Evolutionary conservation across 768 basidiomycete species (phyloP), one percentile per base, ranked within the genome.

Genomic region (Boletus bicolor): DNA sequence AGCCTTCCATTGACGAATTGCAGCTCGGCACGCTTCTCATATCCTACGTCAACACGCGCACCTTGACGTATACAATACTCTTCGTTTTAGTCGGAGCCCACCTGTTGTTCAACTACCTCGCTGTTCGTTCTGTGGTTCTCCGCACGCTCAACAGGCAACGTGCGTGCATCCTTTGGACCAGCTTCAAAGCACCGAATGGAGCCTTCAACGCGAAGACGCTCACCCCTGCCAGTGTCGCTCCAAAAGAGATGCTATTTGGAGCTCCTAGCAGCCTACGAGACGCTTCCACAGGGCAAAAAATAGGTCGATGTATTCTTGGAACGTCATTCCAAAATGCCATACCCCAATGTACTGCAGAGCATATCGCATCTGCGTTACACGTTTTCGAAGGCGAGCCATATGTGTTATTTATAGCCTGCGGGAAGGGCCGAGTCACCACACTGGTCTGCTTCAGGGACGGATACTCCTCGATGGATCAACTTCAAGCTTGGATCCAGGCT

Each of bases 11-110:
- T 60, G 28, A 64, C 39, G 19, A 35, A 43, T n/a, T 7, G 35
- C 53, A 88, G 87, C 75, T 82, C 14, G 85, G 85, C 7, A 80
- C 80, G 3, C 60, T 82, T n/a, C 69, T 87, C 8, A 77, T 88
- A 30, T 80, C 82, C 8, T 77, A 80, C 57, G 64, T 87, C 39
- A 77, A 77, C 19, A 79, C 78, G 0, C 68, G 75, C 3, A 66
- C 65, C 34, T 62, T 76, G 30, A 87, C 82, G 2, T 85, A 84
- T 57, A 68, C 73, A 3, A 72, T 77, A 1, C 74, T 88, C 4
- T 73, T 82, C 52, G 11, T 76, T 21, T 75, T 88, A 19, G 73
- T 86, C 26, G 72, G 69, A 3, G 73, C 78, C 0, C 87, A 89
- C 60, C 74, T 88, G 8, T 51, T 68, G 15, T 73, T 82, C 44